Evolutionary conservation across 106 monocot genomes (phyloP), one percentile per base, ranked within the genome.

Genomic region (Dioscorea zingiberensis): DNA sequence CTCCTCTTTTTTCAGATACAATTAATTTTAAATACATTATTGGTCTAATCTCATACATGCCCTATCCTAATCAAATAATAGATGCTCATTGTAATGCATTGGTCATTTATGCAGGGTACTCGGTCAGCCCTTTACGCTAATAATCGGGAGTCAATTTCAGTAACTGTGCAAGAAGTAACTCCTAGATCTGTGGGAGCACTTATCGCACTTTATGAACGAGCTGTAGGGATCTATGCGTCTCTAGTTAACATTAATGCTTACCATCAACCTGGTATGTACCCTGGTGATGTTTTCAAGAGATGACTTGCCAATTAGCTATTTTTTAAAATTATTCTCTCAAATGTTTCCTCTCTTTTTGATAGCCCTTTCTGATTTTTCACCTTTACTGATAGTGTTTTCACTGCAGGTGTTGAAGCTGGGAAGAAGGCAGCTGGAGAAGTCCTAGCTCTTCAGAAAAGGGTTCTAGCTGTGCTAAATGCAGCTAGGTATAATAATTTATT

Each of bases 351-450:
- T 49, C 51, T 56, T 25, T 17, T 22, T 46, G 1, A 10, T 46
- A 11, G 13, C 38, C 13, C 23, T 74, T 25, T n/a, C 13, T 48
- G 13, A 14, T 44, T 44, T 4, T 54, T 69, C 7, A 26, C 58
- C 1, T 12, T 24, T 22, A 11, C 21, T 2, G 16, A 74, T 5
- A 54, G 70, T 65, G 30, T 71, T 45, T n/a, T 53, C 29, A 47
- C 48, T 76, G 58, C 72, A 98, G 97, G 97, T 63, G 97, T 98
- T 47, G 97, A 98, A 73, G 97, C 97, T 71, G 97, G 97, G 45
- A 98, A 98, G 62, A 98, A 86, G 73, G 97, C 97, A 55, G 97
- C 97, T 71, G 97, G 88, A 56, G 97, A 92, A 82, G 86, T 98
- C 17, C 77, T 98, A 62, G 84, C 92, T 51, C 97, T 98, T 74